A percentile compares a stretch with the other conserved stretches of the same genome.
These are phyloP conservation scores for Scheffersomyces lignosus DNA, from an alignment of 805 yeast species.

Conservation along the genomic window DNA sequence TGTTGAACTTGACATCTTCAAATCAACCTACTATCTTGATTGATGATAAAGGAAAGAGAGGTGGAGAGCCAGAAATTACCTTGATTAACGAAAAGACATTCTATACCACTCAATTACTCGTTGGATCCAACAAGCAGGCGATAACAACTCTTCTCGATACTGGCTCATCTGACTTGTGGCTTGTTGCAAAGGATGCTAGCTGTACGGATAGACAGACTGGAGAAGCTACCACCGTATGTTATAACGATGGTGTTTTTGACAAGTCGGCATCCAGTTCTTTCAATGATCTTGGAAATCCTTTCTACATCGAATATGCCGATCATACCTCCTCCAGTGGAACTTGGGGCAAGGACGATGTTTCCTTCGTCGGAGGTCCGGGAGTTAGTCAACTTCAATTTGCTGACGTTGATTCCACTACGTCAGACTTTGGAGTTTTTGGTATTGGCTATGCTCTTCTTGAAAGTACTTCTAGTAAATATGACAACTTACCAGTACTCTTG, in stretches of 20 bases:
- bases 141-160: conserved; percentile 8
- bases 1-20: neutral
- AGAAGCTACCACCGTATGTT: no score
- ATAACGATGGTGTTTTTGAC: conserved; percentile 6
- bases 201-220: conserved; percentile 3
- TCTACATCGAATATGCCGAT: conserved; percentile 6
- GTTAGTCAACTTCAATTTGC: conserved; percentile 7
- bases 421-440: conserved; percentile 6
- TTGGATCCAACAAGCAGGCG: conserved; percentile 8
- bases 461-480: conserved; percentile 5
- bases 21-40: neutral
- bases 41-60: neutral
- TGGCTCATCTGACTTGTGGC: conserved; percentile 11
- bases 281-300: conserved; percentile 2
- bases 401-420: conserved; percentile 2
- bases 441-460: conserved; percentile 4
- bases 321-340: conserved; percentile 5
- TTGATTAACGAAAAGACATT: no score
- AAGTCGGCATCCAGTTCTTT: conserved; percentile 4
- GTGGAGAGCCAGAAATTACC: no score
- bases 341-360: conserved; percentile 5
- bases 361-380: conserved; percentile 4
- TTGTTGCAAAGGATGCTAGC: conserved; percentile 4
- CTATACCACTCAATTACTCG: no score
- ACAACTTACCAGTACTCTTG: conserved; percentile 10